Evolutionary conservation across 2,329 filamentous ascomycete genomes (phyloP).

Genomic region (Madurella fahalii): DNA sequence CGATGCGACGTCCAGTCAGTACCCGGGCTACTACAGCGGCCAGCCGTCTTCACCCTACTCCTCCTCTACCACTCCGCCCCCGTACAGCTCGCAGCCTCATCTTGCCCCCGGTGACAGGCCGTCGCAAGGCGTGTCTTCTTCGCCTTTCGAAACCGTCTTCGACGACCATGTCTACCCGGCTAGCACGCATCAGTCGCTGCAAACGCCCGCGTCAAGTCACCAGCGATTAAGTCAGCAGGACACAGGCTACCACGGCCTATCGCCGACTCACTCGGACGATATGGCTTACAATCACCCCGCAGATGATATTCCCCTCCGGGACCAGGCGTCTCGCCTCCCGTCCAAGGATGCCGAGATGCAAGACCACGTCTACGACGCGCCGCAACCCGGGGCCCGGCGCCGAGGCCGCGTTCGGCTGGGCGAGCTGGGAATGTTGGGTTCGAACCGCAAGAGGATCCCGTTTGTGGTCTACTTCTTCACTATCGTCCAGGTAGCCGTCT

Average conservation of each 20-base stretch:
- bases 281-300: conserved; percentile 32
- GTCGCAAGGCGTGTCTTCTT: conserved; percentile 30
- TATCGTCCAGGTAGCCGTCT: conserved; percentile 72
- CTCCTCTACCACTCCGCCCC: conserved; percentile 25
- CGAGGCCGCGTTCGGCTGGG: conserved; percentile 51
- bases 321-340: conserved; percentile 35
- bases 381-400: conserved; percentile 33
- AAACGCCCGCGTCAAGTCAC: conserved; percentile 33
- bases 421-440: conserved; percentile 56
- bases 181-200: conserved; percentile 35
- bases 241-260: conserved; percentile 53
- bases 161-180: conserved; percentile 64
- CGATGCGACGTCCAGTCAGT: conserved; percentile 41
- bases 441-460: conserved; percentile 57
- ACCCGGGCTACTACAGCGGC: conserved; percentile 30
- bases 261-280: conserved; percentile 36
- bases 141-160: conserved; percentile 63
- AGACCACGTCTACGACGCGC: conserved; percentile 61
- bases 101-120: conserved; percentile 30
- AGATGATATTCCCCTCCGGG: conserved; percentile 56
- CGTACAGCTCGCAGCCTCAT: conserved; percentile 34
- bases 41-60: conserved; percentile 12
- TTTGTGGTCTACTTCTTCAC: conserved; percentile 83
- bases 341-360: conserved; percentile 42
- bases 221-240: conserved; percentile 48